Base-by-base conservation (phyloP, 2,329 filamentous ascomycete genomes). In the Byssothecium circinans region DNA sequence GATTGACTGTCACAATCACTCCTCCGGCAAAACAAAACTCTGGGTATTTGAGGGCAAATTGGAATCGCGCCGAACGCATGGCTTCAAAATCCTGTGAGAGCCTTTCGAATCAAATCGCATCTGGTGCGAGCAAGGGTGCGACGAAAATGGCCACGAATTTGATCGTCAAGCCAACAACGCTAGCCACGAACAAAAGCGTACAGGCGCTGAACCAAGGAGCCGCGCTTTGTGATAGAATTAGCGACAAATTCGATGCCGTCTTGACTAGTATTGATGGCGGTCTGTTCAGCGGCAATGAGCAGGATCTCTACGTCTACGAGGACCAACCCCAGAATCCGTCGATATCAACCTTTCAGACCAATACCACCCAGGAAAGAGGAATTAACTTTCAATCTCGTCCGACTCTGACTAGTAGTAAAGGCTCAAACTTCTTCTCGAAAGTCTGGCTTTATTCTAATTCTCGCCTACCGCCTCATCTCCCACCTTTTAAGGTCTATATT, bases 391-490 rank as follows among this genome's bases (percentile, higher is more conserved):
- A 33, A 15, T 25, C 23, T 25, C 23, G 23, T 25, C 14, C 36
- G 2, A 40, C 23, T 10, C 22, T 23, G 11, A 48, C 27, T 27
- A 48, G 19, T 17, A 27, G 54, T 11, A 63, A 60, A 43, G 61
- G 57, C 14, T 67, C 64, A 23, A 70, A 69, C 44, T 56, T 64
- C 62, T 89, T 91, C 57, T 79, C 84, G 12, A 95, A 94, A 67
- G 87, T 89, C 12, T 86, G 90, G 61, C 72, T 85, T 1, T 95
- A 95, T 65, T 79, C 82, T 37, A 95, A 95, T 66, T 88, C 89
- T 2, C 83, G 81, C 47, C 74, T 95, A 4, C 87, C 89, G 0
- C 74, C 79, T 29, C 75, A 86, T 50, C 75, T 95, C 1, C 82
- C 84, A 1, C 81, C 83, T 0, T 77, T 94, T 39, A 83, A 81